Evolutionary conservation across 2,329 filamentous ascomycete species (phyloP).

Genomic region (Ophiostoma himal-ulmi): DNA sequence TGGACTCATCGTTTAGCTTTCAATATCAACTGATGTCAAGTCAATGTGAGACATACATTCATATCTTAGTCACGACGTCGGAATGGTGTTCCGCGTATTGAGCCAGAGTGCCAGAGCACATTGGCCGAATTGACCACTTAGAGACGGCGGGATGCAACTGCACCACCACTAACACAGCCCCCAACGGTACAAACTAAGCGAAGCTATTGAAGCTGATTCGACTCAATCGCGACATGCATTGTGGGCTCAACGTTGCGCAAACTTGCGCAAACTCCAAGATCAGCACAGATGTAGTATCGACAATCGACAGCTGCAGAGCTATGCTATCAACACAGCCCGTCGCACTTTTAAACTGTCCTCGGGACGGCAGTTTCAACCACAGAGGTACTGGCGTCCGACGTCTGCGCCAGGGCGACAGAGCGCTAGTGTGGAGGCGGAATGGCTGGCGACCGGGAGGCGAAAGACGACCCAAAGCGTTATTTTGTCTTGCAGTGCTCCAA

Average conservation of each 20-base stretch:
- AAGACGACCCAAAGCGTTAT: neutral
- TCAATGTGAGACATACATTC: neutral
- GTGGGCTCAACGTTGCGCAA: too few relatives aligned
- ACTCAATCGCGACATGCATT: too few relatives aligned
- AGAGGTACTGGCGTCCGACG: neutral
- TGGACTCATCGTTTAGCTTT: neutral
- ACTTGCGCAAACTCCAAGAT: neutral
- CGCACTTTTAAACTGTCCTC: neutral
- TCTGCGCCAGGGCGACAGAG: neutral
- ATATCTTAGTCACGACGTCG: neutral
- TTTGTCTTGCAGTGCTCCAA: neutral
- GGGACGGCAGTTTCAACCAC: neutral
- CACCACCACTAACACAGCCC: neutral
- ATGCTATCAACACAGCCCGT: neutral
- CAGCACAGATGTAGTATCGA: neutral
- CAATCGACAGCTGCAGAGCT: too few relatives aligned
- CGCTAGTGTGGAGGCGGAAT: neutral
- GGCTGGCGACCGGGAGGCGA: neutral
- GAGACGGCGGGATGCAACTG: neutral
- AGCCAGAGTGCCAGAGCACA: neutral
- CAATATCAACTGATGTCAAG: neutral
- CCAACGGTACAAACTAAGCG: neutral
- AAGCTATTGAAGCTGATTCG: neutral
- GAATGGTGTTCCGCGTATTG: neutral
- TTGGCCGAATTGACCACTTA: neutral